A percentile compares a stretch with the other conserved stretches of the same genome.
Evolutionary conservation across 768 basidiomycete genomes (phyloP).

Genomic region (Lepiota brunneoincarnata): DNA sequence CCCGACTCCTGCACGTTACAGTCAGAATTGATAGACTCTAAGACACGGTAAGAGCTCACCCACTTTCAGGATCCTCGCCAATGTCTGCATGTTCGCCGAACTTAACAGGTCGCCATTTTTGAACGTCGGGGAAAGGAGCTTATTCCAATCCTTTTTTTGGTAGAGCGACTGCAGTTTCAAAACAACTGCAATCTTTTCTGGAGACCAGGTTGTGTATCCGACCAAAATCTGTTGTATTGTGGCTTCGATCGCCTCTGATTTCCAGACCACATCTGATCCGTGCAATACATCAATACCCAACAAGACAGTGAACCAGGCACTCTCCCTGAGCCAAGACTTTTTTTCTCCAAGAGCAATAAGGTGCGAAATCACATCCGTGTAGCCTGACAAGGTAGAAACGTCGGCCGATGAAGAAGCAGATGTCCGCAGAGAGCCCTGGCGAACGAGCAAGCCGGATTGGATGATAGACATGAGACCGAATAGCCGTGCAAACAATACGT

Average conservation of each 20-base stretch:
- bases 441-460: constrained; percentile 79
- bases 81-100: constrained; percentile 62
- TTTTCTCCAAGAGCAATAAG: constrained; percentile 72
- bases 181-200: constrained; percentile 83
- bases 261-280: constrained; percentile 67
- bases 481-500: constrained; percentile 86
- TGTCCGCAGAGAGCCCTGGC: constrained; percentile 49
- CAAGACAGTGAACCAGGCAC: constrained; percentile 81
- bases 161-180: constrained; percentile 63
- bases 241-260: constrained; percentile 53
- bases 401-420: constrained; percentile 52
- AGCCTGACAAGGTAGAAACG: constrained; percentile 58
- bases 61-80: constrained; percentile 84
- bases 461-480: constrained; percentile 87
- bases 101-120: constrained; percentile 69
- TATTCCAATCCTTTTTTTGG: constrained; percentile 67
- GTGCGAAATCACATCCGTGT: constrained; percentile 52
- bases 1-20: constrained; percentile 48
- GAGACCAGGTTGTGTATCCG: constrained; percentile 66
- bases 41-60: constrained; percentile 5
- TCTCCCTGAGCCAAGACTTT: constrained; percentile 90
- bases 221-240: constrained; percentile 52
- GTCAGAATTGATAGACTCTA: constrained; percentile 12
- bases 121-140: constrained; percentile 68
- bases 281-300: constrained; percentile 61